These are phyloP conservation scores for Trametes sanguinea DNA, from an alignment of 768 basidiomycete genomes.

Conservation along the genomic window DNA sequence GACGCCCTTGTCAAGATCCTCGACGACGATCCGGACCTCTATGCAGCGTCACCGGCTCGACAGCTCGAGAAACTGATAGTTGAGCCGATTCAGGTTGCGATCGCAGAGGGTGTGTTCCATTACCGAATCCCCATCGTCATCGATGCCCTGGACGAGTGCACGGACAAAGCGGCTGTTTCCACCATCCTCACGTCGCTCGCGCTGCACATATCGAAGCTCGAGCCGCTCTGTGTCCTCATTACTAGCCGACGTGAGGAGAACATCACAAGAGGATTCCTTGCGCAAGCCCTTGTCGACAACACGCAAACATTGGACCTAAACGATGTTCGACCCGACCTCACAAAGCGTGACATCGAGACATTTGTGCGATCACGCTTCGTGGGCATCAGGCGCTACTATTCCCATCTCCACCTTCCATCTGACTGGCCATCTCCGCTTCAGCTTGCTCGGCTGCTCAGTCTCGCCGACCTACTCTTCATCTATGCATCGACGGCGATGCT, in stretches of 20 bases:
- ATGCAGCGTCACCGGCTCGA: not conserved
- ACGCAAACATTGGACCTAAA: conserved; percentile 1
- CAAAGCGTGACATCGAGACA: conserved; percentile 1
- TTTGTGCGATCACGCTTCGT: not conserved
- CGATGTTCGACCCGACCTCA: not conserved
- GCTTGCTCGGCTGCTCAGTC: not conserved
- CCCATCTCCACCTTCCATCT: not conserved
- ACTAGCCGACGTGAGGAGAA: conserved; percentile 17
- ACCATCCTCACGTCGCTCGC: conserved; percentile 7
- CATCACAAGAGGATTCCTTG: conserved; percentile 2
- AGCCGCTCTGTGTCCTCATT: conserved; percentile 17
- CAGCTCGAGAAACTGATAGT: conserved; percentile 19
- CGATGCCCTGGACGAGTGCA: conserved; percentile 27
- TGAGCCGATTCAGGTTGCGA: conserved; percentile 3
- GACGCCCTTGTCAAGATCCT: not conserved
- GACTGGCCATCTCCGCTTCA: conserved; percentile 7
- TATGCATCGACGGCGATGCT: conserved; percentile 24
- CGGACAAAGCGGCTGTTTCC: conserved; percentile 4
- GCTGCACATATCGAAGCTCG: not conserved
- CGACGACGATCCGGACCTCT: not conserved
- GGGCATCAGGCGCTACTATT: not conserved
- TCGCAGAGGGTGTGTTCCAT: not conserved
- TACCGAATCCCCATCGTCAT: conserved; percentile 10
- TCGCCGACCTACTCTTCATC: conserved; percentile 22
- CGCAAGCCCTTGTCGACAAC: not conserved